These are phyloP conservation scores for Penicillium steckii DNA, from an alignment of 495 filamentous ascomycete genomes.

Conservation along the genomic window DNA sequence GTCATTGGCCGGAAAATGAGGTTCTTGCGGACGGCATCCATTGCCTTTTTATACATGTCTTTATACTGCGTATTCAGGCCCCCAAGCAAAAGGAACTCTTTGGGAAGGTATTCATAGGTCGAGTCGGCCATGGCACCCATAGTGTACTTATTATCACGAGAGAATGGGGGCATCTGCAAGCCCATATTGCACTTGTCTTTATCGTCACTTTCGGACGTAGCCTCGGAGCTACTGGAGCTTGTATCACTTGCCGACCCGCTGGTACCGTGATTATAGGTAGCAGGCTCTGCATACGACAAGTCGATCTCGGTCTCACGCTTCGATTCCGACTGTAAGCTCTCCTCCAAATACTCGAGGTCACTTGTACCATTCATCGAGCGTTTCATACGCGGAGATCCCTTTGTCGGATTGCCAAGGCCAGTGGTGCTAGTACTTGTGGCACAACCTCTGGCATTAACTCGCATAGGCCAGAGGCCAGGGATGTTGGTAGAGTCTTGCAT, in stretches of 20 bases:
- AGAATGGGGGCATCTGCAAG: conserved; percentile 21
- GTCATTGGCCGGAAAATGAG: conserved; percentile 87
- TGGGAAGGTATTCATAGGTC: conserved; percentile 93
- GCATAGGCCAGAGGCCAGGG: conserved; percentile 80
- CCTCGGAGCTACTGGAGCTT: not conserved
- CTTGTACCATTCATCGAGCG: not conserved
- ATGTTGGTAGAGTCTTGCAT: conserved; percentile 73
- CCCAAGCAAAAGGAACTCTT: conserved; percentile 73
- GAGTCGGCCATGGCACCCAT: conserved; percentile 88
- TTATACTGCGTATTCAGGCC: conserved; percentile 79
- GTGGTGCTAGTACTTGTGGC: conserved; percentile 25
- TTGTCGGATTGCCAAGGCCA: conserved; percentile 1
- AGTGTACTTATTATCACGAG: conserved; percentile 51
- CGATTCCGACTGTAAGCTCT: not conserved
- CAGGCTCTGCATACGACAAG: conserved; percentile 27
- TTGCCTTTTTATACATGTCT: conserved; percentile 73
- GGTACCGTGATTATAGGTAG: conserved; percentile 14
- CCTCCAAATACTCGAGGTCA: not conserved
- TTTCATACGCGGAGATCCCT: not conserved
- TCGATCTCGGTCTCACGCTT: conserved; percentile 16
- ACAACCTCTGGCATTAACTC: conserved; percentile 76
- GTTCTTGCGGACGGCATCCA: conserved; percentile 67
- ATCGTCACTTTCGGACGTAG: not conserved
- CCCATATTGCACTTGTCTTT: conserved; percentile 30
- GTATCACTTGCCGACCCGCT: not conserved